phyloP scores from a whole-genome alignment of 345 rosid species.

The Aquilaria yunnanensis region DNA sequence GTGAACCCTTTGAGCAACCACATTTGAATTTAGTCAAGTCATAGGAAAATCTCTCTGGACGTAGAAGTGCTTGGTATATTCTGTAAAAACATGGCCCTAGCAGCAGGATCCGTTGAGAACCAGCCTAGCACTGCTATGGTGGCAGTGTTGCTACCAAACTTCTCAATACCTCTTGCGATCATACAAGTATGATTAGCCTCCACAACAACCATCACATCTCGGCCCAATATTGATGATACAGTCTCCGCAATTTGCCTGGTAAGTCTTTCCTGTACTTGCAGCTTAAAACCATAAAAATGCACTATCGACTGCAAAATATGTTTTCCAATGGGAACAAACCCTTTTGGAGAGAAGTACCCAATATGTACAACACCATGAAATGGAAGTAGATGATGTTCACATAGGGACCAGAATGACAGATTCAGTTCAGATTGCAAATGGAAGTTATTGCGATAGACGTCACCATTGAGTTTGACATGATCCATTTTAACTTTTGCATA shows the following conservation, averaged over 20 bases:
- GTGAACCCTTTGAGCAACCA: too few relatives aligned
- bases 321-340: constrained; percentile 35
- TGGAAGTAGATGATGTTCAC: constrained; percentile 98
- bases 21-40: neutral
- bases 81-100: constrained; percentile 58
- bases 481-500: constrained; percentile 25
- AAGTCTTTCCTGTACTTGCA: constrained; percentile 97
- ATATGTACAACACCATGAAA: constrained; percentile 88
- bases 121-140: constrained; percentile 78
- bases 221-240: constrained; percentile 56
- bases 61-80: constrained; percentile 35
- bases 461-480: constrained; percentile 27
- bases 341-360: constrained; percentile 58
- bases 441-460: constrained; percentile 18
- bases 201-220: constrained; percentile 83
- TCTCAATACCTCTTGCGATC: constrained; percentile 94
- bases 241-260: constrained; percentile 88
- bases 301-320: constrained; percentile 67
- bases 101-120: constrained; percentile 49
- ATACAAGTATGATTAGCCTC: constrained; percentile 92
- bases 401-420: constrained; percentile 80
- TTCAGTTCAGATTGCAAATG: constrained; percentile 58
- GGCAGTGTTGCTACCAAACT: constrained; percentile 84
- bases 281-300: constrained; percentile 87
- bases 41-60: constrained; percentile 18